Percentiles rank a stretch among this genome's conserved stretches.
Conservation (phyloP, 768 basidiomycete genomes). For the Suillus sp. region DNA sequence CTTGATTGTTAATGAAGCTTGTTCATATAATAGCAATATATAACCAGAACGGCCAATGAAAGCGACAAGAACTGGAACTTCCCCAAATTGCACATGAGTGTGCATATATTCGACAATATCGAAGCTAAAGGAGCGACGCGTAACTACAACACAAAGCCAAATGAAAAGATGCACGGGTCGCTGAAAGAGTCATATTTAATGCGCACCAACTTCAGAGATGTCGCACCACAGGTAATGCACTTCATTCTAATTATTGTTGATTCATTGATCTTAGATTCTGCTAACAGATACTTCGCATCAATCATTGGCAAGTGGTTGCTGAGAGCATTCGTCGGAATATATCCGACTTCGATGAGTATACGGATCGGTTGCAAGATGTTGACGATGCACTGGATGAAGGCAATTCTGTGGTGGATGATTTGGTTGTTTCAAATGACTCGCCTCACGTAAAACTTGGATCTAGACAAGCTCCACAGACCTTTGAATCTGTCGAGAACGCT, state of each 20-base stretch:
- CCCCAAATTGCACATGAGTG: slow-evolving; percentile 35
- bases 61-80: slow-evolving; percentile 34
- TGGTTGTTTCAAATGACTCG: neutral
- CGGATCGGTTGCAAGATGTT: neutral
- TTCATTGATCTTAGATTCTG: neutral
- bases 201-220: slow-evolving; percentile 37
- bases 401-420: neutral
- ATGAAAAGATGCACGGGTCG: slow-evolving; percentile 33
- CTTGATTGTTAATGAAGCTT: neutral
- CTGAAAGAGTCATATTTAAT: slow-evolving; percentile 29
- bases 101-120: slow-evolving; percentile 38
- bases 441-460: slow-evolving; percentile 14
- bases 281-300: neutral
- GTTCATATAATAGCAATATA: slow-evolving; percentile 5
- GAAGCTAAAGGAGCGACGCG: slow-evolving; percentile 30
- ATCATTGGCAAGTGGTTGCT: neutral
- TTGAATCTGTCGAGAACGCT: slow-evolving; percentile 4
- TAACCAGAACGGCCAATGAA: neutral
- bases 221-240: slow-evolving; percentile 32
- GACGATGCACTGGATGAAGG: neutral
- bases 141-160: slow-evolving; percentile 36
- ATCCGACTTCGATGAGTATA: neutral
- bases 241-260: neutral
- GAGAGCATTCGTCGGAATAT: neutral
- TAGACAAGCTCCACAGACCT: neutral